Conservation (phyloP, 2,329 filamentous ascomycete species). For the Cryphonectria japonica region DNA sequence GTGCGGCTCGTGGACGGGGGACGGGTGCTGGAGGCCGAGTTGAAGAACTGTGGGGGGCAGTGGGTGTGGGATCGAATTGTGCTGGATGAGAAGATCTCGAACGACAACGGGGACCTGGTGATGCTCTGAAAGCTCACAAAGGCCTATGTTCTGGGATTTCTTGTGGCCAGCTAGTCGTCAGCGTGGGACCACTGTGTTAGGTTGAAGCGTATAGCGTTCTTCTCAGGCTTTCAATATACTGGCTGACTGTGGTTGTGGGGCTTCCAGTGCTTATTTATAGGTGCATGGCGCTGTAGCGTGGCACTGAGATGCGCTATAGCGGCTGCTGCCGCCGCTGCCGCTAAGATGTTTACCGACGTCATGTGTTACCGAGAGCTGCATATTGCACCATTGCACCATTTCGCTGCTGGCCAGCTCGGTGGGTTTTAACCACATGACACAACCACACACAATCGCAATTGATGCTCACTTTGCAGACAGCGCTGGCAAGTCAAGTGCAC, state of each 20-base stretch:
- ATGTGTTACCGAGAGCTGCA: not conserved
- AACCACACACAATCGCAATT: not conserved
- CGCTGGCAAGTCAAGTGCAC: not conserved
- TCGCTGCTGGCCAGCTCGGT: not conserved
- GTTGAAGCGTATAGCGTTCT: not conserved
- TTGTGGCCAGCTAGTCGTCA: no score
- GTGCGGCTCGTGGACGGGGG: conserved; percentile 29
- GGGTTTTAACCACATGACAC: not conserved
- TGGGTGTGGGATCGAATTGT: conserved; percentile 32
- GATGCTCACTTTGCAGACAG: not conserved
- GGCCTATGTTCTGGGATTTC: not conserved
- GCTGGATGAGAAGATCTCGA: conserved; percentile 34
- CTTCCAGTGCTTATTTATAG: not conserved
- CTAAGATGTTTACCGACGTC: not conserved
- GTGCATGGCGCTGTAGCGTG: not conserved
- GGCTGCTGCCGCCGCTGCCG: not conserved
- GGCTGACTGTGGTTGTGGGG: not conserved
- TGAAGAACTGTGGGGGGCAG: conserved; percentile 28
- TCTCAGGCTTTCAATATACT: not conserved
- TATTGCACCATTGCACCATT: not conserved
- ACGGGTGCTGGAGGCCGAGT: conserved; percentile 31
- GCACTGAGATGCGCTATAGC: not conserved
- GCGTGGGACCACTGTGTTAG: not conserved
- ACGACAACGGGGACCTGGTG: conserved; percentile 44
- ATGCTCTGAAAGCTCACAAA: conserved; percentile 38